phyloP scores from a whole-genome alignment of 1,284 basidiomycete species.

The Ganoderma leucocontextum region DNA sequence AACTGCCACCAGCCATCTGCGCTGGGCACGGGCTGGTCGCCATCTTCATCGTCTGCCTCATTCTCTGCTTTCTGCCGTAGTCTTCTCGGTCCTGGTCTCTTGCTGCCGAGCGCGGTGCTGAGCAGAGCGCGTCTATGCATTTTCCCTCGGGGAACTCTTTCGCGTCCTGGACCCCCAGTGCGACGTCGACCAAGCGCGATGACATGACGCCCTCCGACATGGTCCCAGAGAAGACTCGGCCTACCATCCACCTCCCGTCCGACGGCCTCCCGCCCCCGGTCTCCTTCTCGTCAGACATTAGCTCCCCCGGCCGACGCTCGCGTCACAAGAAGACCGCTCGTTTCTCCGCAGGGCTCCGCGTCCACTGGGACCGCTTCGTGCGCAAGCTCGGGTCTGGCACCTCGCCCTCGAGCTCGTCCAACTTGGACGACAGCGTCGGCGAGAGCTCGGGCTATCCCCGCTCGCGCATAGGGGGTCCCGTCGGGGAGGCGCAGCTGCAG shows the following conservation, averaged over 20 bases:
- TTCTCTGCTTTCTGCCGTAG: neutral
- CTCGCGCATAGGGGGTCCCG: constrained; percentile 21
- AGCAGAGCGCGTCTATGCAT: constrained; percentile 21
- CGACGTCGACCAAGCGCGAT: constrained; percentile 33
- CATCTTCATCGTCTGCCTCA: neutral
- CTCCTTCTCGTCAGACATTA: constrained; percentile 21
- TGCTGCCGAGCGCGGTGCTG: neutral
- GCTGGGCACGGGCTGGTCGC: neutral
- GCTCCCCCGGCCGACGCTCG: constrained; percentile 27
- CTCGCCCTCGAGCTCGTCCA: constrained; percentile 52
- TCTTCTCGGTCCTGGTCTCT: neutral
- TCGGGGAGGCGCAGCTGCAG: constrained; percentile 40
- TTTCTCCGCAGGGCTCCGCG: constrained; percentile 46
- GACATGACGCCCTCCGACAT: constrained; percentile 28
- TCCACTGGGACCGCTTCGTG: constrained; percentile 53
- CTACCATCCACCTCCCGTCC: constrained; percentile 16
- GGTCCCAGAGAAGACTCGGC: constrained; percentile 19
- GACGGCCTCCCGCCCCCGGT: constrained; percentile 34
- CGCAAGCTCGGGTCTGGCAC: constrained; percentile 52
- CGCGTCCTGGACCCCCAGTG: constrained; percentile 28
- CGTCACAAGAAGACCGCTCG: constrained; percentile 45
- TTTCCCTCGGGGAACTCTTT: constrained; percentile 34
- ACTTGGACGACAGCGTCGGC: constrained; percentile 48
- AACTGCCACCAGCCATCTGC: neutral
- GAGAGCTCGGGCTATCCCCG: constrained; percentile 47